Evolutionary conservation across 1,284 basidiomycete genomes (phyloP).

Genomic region (Rhodotorula sp.): DNA sequence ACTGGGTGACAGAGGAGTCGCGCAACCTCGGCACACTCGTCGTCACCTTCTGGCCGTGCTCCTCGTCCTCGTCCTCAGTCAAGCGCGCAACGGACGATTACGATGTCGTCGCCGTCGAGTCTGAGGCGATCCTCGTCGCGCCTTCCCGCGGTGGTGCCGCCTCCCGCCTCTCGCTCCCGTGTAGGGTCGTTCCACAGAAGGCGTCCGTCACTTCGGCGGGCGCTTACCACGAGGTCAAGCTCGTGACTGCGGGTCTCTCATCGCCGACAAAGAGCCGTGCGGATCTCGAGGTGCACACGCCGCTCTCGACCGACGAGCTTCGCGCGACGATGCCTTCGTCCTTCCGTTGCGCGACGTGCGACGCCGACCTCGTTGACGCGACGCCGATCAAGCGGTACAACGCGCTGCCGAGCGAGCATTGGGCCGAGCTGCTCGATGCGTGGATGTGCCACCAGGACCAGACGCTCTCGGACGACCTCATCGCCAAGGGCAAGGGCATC

Average conservation of each 20-base stretch:
- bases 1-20: conserved; percentile 42
- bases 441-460: conserved; percentile 98
- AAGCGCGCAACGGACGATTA: conserved; percentile 8
- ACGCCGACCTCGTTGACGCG: conserved; percentile 35
- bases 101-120: conserved; percentile 56
- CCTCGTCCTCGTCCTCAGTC: neutral
- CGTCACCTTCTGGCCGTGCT: conserved; percentile 40
- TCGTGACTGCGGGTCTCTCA: conserved; percentile 50
- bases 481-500: conserved; percentile 69
- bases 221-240: conserved; percentile 71
- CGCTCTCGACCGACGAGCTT: conserved; percentile 42
- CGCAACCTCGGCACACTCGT: conserved; percentile 43
- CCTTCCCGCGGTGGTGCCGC: conserved; percentile 18
- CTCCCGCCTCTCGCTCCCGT: conserved; percentile 65
- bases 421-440: conserved; percentile 93
- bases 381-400: conserved; percentile 58
- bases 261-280: conserved; percentile 46
- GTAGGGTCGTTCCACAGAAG: conserved; percentile 61
- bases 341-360: conserved; percentile 70
- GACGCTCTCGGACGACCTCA: conserved; percentile 65
- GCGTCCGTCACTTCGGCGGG: conserved; percentile 37
- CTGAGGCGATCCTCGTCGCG: conserved; percentile 57
- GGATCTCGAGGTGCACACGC: conserved; percentile 47
- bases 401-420: conserved; percentile 90
- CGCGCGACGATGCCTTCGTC: conserved; percentile 57